Base-by-base conservation (phyloP, 352 stramenopile species). In the Globisporangium echinulatum region DNA sequence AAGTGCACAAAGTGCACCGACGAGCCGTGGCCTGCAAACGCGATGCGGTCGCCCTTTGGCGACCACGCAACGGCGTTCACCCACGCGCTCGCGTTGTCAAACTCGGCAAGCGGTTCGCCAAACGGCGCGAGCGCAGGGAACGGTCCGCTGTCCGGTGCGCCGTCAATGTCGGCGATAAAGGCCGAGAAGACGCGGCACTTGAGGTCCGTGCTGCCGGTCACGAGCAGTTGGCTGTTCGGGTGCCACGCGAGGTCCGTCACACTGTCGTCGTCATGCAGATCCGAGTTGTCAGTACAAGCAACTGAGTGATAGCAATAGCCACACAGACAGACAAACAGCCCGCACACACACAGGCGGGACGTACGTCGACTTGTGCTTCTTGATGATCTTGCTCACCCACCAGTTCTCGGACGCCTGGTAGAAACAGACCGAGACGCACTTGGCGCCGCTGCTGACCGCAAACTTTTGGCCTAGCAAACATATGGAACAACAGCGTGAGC, bases 351-450 rank as follows among this genome's bases (percentile, higher is more conserved):
- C 25, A 33, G 25, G 2, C 25, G 25, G 25, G 2, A 96, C 73
- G 58, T 92, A 94, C 85, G 93, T 97, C 43, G 87, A 97, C 78
- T 98, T 98, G 80, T 98, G 90, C 66, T 97, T 97, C 72, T 98
- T 98, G 74, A 98, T 97, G 68, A 97, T 96, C 78, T 98, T 98
- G 63, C 79, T 92, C 56, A 98, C 84, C 91, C 94, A 98, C 93
- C 93, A 98, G 72, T 98, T 94, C 65, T 97, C 90, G 7, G 75
- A 66, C 40, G 75, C 75, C 69, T 98, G 88, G 64, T 97, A 97
- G 63, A 89, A 93, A 66, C 92, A 98, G 49, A 98, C 88, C 0
- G 93, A 93, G 25, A 98, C 89, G 61, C 87, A 96, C 72, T 98
- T 98, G 63, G 89, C 79, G 40, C 90, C 88, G 57, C 86, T 97